These are phyloP conservation scores for Xylariaceae sp. DNA, from an alignment of 2,329 filamentous ascomycete species.

Conservation along the genomic window DNA sequence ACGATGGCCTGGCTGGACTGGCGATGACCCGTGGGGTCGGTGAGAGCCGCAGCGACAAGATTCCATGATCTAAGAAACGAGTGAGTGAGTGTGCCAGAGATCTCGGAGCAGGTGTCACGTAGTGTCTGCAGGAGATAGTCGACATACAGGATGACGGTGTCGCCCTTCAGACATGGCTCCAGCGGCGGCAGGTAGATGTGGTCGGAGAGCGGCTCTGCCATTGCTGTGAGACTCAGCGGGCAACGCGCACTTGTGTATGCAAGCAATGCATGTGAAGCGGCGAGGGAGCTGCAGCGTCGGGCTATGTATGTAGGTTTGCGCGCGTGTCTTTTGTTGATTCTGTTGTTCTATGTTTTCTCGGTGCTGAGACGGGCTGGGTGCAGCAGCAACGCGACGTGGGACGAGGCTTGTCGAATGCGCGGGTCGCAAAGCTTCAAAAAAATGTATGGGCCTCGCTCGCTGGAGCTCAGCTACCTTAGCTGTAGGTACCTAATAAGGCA, in stretches of 20 bases:
- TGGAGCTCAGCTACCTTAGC: too few relatives aligned
- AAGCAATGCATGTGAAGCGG: constrained; percentile 30
- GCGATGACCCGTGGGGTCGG: constrained; percentile 54
- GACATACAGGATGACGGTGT: constrained; percentile 70
- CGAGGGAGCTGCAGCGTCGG: constrained; percentile 8
- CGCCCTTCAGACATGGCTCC: constrained; percentile 78
- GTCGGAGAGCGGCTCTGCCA: constrained; percentile 65
- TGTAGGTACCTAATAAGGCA: too few relatives aligned
- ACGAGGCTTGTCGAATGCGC: constrained; percentile 6
- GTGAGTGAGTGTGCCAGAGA: constrained; percentile 15
- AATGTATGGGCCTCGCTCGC: background rate
- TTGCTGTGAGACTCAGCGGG: constrained; percentile 54
- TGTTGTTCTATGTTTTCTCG: constrained; percentile 13
- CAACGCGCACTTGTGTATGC: constrained; percentile 28
- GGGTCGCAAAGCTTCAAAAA: constrained; percentile 17
- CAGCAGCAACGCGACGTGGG: constrained; percentile 4
- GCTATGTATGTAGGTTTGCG: background rate
- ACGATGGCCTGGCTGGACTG: constrained; percentile 53
- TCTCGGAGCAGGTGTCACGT: background rate
- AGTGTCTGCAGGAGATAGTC: background rate
- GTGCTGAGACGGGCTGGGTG: constrained; percentile 8
- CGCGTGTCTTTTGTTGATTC: too few relatives aligned
- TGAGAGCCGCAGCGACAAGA: constrained; percentile 52
- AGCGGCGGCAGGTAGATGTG: constrained; percentile 77
- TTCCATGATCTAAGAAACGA: constrained; percentile 54